Conservation (phyloP, 768 basidiomycete species). For the Leccinum fibrillosum region DNA sequence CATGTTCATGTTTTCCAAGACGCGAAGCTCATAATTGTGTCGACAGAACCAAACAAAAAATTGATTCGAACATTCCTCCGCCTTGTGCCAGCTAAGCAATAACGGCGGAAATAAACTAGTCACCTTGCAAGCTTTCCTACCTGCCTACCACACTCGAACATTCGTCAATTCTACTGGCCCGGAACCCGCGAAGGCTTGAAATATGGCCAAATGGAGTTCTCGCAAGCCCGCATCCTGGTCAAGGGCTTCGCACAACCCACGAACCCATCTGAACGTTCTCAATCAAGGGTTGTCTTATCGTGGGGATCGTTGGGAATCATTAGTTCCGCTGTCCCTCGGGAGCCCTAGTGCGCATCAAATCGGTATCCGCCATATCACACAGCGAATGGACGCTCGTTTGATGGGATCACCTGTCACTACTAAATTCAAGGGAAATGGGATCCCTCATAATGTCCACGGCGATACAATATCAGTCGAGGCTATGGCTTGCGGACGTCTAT, state of each 20-base stretch:
- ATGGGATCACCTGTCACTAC: not conserved
- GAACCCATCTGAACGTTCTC: not conserved
- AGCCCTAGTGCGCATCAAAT: slow-evolving; percentile 2
- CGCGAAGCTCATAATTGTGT: slow-evolving; percentile 13
- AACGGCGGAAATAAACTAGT: slow-evolving; percentile 11
- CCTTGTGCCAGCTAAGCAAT: not conserved
- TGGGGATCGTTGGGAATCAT: slow-evolving; percentile 6
- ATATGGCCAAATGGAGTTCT: not conserved
- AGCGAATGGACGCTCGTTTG: slow-evolving; percentile 1
- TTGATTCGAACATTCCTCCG: slow-evolving; percentile 1
- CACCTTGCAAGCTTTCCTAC: not conserved
- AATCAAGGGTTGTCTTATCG: slow-evolving; percentile 12
- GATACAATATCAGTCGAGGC: slow-evolving; percentile 14
- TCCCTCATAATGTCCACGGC: not conserved
- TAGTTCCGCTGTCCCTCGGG: not conserved
- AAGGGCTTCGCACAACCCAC: slow-evolving; percentile 3
- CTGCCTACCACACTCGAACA: slow-evolving; percentile 1
- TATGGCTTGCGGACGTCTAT: slow-evolving; percentile 12
- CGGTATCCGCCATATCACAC: not conserved
- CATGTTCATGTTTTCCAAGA: slow-evolving; percentile 1
- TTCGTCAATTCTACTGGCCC: not conserved
- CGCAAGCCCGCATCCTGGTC: slow-evolving; percentile 2
- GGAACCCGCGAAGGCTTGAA: not conserved
- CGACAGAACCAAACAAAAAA: slow-evolving; percentile 23
- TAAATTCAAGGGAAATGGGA: not conserved